These are phyloP conservation scores for Boletus subparvulus DNA, from an alignment of 768 basidiomycete species.

Conservation along the genomic window DNA sequence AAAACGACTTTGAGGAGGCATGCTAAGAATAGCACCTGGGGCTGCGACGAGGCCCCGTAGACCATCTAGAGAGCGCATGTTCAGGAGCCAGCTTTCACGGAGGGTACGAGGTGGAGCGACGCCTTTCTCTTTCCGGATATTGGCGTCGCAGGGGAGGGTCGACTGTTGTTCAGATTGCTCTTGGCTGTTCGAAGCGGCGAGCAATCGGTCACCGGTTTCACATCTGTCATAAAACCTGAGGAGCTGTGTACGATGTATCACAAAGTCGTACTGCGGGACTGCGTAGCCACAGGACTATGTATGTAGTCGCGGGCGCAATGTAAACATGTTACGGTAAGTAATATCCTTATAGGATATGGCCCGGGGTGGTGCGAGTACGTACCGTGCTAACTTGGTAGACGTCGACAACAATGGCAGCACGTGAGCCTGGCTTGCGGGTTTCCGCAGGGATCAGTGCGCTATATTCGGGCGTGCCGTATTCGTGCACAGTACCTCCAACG, in stretches of 20 bases:
- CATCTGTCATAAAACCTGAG: conserved; percentile 40
- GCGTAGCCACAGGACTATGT: conserved; percentile 68
- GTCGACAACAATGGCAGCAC: conserved; percentile 58
- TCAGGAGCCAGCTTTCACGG: conserved; percentile 50
- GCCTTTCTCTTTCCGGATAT: conserved; percentile 2
- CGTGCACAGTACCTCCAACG: conserved; percentile 51
- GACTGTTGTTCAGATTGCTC: not conserved
- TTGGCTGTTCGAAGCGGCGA: not conserved
- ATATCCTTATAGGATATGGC: not conserved
- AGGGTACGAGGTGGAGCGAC: conserved; percentile 29
- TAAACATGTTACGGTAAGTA: not conserved
- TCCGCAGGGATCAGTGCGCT: conserved; percentile 47
- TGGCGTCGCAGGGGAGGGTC: conserved; percentile 2
- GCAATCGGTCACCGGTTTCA: conserved; percentile 41
- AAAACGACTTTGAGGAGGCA: conserved; percentile 16
- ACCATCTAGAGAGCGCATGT: conserved; percentile 55
- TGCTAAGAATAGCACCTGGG: conserved; percentile 18
- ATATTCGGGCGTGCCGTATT: conserved; percentile 64
- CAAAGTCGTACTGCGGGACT: conserved; percentile 61
- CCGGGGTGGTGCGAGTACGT: conserved; percentile 15
- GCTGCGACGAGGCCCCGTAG: conserved; percentile 45
- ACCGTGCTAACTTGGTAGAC: conserved; percentile 54
- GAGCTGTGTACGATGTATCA: conserved; percentile 53
- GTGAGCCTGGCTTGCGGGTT: conserved; percentile 54
- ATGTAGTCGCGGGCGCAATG: not conserved